phyloP scores from a whole-genome alignment of 495 filamentous ascomycete species.

The Penicillium herquei region DNA sequence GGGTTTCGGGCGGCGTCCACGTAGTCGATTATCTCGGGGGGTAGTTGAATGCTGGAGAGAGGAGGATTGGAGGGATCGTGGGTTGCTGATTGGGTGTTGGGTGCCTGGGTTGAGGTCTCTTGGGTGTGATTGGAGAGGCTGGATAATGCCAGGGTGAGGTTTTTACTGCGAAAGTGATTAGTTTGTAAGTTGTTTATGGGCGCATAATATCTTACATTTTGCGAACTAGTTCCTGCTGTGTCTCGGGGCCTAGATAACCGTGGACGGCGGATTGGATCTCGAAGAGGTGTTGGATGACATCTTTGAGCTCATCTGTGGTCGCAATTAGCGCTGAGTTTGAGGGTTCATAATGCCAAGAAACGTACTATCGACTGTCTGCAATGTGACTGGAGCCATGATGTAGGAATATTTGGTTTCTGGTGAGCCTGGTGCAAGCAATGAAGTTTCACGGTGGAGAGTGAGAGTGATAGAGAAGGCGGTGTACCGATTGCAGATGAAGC shows the following conservation, averaged over 20 bases:
- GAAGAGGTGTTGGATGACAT: constrained; percentile 82
- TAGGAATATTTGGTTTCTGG: neutral
- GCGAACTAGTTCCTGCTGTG: constrained; percentile 57
- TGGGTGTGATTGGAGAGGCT: constrained; percentile 44
- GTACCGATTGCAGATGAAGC: neutral
- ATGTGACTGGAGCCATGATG: constrained; percentile 44
- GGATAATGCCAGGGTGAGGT: constrained; percentile 40
- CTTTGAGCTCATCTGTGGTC: constrained; percentile 43
- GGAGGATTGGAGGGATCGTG: constrained; percentile 45
- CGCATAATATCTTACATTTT: constrained; percentile 52
- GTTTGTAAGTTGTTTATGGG: constrained; percentile 12
- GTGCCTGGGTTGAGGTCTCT: constrained; percentile 15
- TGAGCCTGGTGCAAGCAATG: neutral
- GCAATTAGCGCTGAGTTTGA: constrained; percentile 6
- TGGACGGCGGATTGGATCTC: constrained; percentile 74
- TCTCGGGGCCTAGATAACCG: constrained; percentile 63
- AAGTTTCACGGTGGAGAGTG: constrained; percentile 9
- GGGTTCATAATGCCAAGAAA: neutral
- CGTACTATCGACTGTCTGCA: constrained; percentile 52
- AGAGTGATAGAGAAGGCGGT: constrained; percentile 21
- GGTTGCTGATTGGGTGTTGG: constrained; percentile 33
- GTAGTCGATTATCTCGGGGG: constrained; percentile 89
- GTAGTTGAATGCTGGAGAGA: constrained; percentile 57
- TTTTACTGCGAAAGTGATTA: constrained; percentile 31
- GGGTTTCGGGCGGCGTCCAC: constrained; percentile 92